Conservation (phyloP, 768 basidiomycete genomes). For the Leccinum disarticulatum region DNA sequence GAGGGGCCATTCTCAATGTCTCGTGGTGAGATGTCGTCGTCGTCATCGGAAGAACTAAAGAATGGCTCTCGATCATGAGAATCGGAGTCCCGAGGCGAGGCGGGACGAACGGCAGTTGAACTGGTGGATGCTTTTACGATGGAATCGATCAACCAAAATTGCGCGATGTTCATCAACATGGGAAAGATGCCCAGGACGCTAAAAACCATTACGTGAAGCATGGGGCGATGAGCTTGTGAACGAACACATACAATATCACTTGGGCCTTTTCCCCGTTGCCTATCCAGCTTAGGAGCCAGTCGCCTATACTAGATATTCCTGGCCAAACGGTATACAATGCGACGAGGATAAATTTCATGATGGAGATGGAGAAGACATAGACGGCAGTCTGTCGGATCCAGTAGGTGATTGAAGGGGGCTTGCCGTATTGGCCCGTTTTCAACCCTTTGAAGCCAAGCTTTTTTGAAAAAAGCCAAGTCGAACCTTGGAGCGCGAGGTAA, state of each 20-base stretch:
- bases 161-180: slow-evolving; percentile 82
- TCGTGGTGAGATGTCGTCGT: slow-evolving; percentile 35
- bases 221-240: background rate
- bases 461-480: slow-evolving; percentile 65
- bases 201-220: slow-evolving; percentile 10
- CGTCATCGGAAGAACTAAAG: slow-evolving; percentile 58
- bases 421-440: slow-evolving; percentile 85
- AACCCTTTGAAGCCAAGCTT: slow-evolving; percentile 71
- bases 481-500: slow-evolving; percentile 65
- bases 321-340: slow-evolving; percentile 70
- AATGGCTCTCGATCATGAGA: slow-evolving; percentile 59
- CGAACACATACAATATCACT: slow-evolving; percentile 71
- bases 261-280: slow-evolving; percentile 63
- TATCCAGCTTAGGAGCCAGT: slow-evolving; percentile 84
- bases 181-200: slow-evolving; percentile 93
- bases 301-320: slow-evolving; percentile 71
- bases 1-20: slow-evolving; percentile 50
- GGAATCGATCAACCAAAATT: slow-evolving; percentile 95
- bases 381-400: slow-evolving; percentile 80
- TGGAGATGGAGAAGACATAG: slow-evolving; percentile 75
- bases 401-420: slow-evolving; percentile 69
- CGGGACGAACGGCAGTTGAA: slow-evolving; percentile 40
- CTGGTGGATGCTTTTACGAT: slow-evolving; percentile 74
- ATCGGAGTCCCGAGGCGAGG: slow-evolving; percentile 39
- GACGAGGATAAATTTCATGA: slow-evolving; percentile 93